Conservation (phyloP, 2,329 filamentous ascomycete species). For the Xylariaceae sp. region DNA sequence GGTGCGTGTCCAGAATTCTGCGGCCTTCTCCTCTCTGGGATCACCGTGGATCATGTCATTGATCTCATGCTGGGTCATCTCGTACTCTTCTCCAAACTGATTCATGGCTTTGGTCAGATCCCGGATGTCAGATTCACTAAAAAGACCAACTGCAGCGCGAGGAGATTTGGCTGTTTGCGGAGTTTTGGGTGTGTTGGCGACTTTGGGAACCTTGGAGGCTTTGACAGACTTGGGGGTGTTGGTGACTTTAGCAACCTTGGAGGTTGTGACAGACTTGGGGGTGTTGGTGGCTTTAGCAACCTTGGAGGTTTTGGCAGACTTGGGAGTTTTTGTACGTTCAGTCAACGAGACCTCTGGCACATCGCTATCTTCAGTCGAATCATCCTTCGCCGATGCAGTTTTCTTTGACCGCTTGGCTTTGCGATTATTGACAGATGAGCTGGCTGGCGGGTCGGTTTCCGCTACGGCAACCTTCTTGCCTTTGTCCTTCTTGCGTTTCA, state of each 20-base stretch:
- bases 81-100: slow-evolving; percentile 39
- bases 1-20: slow-evolving; percentile 48
- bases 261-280: too few species aligned
- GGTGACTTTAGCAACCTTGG: too few species aligned
- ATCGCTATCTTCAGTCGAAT: neutral
- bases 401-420: slow-evolving; percentile 22
- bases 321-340: neutral
- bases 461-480: neutral
- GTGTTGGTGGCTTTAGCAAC: too few species aligned
- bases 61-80: slow-evolving; percentile 41
- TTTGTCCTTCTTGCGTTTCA: slow-evolving; percentile 15
- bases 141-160: slow-evolving; percentile 34
- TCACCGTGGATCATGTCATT: slow-evolving; percentile 41
- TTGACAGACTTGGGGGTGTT: too few species aligned
- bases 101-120: slow-evolving; percentile 41
- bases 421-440: slow-evolving; percentile 14
- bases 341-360: slow-evolving; percentile 9
- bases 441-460: slow-evolving; percentile 6
- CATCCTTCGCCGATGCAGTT: slow-evolving; percentile 20
- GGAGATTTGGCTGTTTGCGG: slow-evolving; percentile 7
- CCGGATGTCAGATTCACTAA: slow-evolving; percentile 40
- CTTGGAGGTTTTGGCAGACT: too few species aligned
- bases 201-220: too few species aligned
- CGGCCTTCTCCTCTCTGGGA: slow-evolving; percentile 25
- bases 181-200: neutral